Evolutionary conservation across 371 early-diverging fungal genomes (phyloP), one percentile per base, ranked within the genome.

Genomic region (Mortierella sp.): DNA sequence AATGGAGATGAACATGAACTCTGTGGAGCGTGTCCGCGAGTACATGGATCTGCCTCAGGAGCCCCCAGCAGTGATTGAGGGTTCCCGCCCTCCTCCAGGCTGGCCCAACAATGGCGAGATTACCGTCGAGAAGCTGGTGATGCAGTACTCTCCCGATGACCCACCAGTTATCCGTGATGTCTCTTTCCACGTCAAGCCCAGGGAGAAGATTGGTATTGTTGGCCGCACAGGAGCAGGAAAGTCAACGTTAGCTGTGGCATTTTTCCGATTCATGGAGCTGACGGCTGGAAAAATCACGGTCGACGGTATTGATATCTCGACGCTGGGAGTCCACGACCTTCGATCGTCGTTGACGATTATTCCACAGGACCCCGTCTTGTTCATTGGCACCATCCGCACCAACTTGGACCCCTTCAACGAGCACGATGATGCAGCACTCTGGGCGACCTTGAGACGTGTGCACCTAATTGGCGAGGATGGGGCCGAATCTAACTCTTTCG

Each of bases 1-100:
- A 70, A 92, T 96, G 80, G 97, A 97, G 86, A 96, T 96, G 95
- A 92, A 94, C 78, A 92, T 96, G 92, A 95, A 96, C 91, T 91
- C 94, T 31, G 94, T 98, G 58, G 97, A 98, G 75, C 95, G 98
- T 77, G 91, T 96, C 0, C 89, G 91, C 21, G 95, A 97, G 81
- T 98, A 97, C 81, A 79, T 93, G 75, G 82, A 87, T 0, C 80
- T 96, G 47, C 94, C 94, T 63, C 91, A 95, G 84, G 97, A 97
- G 74, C 93, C 96, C 3, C 85, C 91, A 54, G 82, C 90, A 6
- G 84, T 88, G 24, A 89, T 91, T 47, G 83, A 89, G 0, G 92
- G 84, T 8, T 83, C 81, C 0, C 82, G 88, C 21, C 94, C 93
- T 26, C 91, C 90, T 74, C 73, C 90, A 14, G 88, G 84, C 54